A percentile compares a stretch with the other conserved stretches of the same genome.
Evolutionary conservation across 805 yeast genomes (phyloP).

Genomic region (Metschnikowia gelsemii): DNA sequence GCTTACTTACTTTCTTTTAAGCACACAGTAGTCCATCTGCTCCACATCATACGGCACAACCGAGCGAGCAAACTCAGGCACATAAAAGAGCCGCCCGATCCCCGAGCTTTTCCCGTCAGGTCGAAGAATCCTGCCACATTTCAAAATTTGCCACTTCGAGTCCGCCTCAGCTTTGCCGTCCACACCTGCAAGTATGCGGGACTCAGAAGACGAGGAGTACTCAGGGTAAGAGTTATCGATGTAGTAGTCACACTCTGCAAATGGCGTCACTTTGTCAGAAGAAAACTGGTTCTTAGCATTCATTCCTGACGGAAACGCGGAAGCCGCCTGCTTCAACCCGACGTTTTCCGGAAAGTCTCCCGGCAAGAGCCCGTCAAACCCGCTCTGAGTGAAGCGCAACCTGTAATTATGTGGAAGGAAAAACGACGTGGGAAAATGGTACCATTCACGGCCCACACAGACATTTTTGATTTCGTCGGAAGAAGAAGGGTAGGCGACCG

Average conservation of each 20-base stretch:
- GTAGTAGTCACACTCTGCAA: slow-evolving; percentile 62
- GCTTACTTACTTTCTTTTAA: slow-evolving; percentile 6
- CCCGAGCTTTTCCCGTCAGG: slow-evolving; percentile 53
- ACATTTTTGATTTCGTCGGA: slow-evolving; percentile 44
- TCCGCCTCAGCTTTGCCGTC: slow-evolving; percentile 20
- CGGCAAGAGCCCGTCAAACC: slow-evolving; percentile 85
- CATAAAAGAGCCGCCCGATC: slow-evolving; percentile 51
- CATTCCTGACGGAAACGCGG: slow-evolving; percentile 60
- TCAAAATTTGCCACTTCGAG: slow-evolving; percentile 48
- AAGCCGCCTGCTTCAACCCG: slow-evolving; percentile 31
- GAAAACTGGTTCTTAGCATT: slow-evolving; percentile 74
- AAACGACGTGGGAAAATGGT: slow-evolving; percentile 85
- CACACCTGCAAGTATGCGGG: slow-evolving; percentile 7
- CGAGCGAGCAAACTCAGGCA: slow-evolving; percentile 39
- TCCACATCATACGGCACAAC: slow-evolving; percentile 36
- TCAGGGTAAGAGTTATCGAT: slow-evolving; percentile 60
- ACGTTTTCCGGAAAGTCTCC: slow-evolving; percentile 68
- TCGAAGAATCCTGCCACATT: slow-evolving; percentile 53
- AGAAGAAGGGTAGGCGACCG: slow-evolving; percentile 9
- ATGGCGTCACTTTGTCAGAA: slow-evolving; percentile 48
- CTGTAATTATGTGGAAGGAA: slow-evolving; percentile 67
- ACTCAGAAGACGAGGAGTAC: slow-evolving; percentile 46
- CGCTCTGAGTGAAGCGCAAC: slow-evolving; percentile 66
- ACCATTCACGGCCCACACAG: slow-evolving; percentile 96
- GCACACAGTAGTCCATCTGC: slow-evolving; percentile 52